phyloP scores from a whole-genome alignment of 2,329 filamentous ascomycete species.

The Aspergillus sojae region DNA sequence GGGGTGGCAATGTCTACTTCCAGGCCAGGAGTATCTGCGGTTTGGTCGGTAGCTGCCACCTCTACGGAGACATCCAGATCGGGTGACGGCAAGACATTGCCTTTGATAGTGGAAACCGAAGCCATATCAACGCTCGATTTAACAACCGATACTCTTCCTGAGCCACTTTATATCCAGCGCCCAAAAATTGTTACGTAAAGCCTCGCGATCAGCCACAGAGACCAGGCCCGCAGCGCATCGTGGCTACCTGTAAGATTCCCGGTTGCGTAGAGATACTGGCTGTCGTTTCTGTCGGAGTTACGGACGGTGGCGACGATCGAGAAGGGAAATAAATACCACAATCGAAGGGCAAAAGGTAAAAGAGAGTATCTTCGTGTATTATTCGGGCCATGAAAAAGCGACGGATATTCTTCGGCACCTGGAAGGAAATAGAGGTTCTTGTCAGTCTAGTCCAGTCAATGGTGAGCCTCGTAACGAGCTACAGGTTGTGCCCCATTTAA shows the following conservation, averaged over 20 bases:
- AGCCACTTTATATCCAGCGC: not conserved
- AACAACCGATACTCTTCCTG: not conserved
- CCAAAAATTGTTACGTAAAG: constrained; percentile 1
- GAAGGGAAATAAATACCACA: not conserved
- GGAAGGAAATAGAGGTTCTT: not conserved
- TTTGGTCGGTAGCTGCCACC: constrained; percentile 13
- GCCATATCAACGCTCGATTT: constrained; percentile 8
- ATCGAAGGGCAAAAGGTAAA: not conserved
- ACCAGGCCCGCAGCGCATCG: constrained; percentile 12
- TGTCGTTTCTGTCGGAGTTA: not conserved
- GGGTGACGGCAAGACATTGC: constrained; percentile 23
- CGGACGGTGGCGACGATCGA: not conserved
- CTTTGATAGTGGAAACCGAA: constrained; percentile 23
- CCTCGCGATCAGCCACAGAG: constrained; percentile 15
- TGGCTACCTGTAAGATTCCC: constrained; percentile 11
- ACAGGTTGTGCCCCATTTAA: not conserved
- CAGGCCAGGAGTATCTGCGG: constrained; percentile 9
- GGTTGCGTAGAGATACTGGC: constrained; percentile 3
- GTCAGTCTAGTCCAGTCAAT: not conserved
- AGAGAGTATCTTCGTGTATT: not conserved
- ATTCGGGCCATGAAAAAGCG: constrained; percentile 3
- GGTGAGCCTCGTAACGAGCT: not conserved
- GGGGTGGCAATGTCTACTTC: constrained; percentile 4
- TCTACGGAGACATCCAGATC: constrained; percentile 25
- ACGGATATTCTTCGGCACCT: not conserved